Conservation (phyloP, 306 rosid genomes). For the Acacia crassicarpa region DNA sequence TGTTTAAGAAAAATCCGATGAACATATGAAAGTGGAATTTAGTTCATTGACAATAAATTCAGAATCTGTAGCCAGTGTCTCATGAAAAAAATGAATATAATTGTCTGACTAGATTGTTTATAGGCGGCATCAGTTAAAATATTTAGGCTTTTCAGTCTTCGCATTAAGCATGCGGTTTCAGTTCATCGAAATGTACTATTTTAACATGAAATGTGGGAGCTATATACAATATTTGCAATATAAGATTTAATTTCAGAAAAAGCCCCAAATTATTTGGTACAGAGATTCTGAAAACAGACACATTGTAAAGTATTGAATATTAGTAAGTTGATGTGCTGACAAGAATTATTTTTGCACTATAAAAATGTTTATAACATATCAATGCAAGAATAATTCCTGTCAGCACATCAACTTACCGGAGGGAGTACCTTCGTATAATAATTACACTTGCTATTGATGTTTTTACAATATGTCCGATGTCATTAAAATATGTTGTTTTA, state of each 20-base stretch:
- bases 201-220: neutral
- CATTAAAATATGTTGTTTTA: constrained; percentile 8
- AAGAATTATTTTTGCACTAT: no score
- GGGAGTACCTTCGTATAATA: neutral
- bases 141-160: neutral
- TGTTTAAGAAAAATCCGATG: neutral
- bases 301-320: neutral
- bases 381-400: no score
- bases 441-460: neutral
- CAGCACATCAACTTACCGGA: no score
- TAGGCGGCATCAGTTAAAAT: constrained; percentile 11
- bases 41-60: neutral
- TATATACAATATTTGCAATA: neutral
- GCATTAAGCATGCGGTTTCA: neutral
- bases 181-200: constrained; percentile 1
- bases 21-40: neutral
- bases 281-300: neutral
- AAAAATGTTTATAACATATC: no score
- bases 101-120: constrained; percentile 8
- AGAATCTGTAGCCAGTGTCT: constrained; percentile 3
- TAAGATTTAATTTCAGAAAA: neutral
- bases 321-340: neutral
- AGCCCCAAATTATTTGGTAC: neutral
- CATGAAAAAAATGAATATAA: neutral
- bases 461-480: neutral